These are phyloP conservation scores for Lasiodiplodia gonubiensis DNA, from an alignment of 2,329 filamentous ascomycete genomes.

Conservation along the genomic window DNA sequence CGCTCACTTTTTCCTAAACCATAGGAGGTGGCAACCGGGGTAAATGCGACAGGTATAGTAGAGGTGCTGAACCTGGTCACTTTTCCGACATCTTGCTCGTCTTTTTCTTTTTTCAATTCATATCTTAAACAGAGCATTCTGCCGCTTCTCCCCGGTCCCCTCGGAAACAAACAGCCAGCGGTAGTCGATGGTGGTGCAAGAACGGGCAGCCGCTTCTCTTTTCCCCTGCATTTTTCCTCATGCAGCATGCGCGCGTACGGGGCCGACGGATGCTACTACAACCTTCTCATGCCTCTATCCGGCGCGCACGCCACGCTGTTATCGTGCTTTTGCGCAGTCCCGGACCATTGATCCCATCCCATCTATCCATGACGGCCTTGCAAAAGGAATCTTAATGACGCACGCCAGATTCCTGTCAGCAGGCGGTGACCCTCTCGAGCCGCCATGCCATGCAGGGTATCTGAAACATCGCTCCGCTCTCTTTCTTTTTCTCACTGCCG, in stretches of 20 bases:
- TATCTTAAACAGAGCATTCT: neutral
- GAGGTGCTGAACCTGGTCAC: neutral
- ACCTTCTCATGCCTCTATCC: neutral
- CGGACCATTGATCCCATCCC: neutral
- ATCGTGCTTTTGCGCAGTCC: neutral
- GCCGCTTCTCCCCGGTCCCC: neutral
- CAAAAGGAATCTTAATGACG: neutral
- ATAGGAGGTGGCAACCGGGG: neutral
- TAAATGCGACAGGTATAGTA: constrained; percentile 1
- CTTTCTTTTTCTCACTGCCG: neutral
- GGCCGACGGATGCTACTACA: neutral
- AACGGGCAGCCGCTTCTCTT: constrained; percentile 2
- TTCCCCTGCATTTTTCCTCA: constrained; percentile 6
- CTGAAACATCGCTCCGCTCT: neutral
- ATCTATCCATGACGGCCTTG: neutral
- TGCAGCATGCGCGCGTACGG: neutral
- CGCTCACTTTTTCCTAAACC: neutral
- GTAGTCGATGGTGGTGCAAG: neutral
- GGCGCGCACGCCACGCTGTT: neutral
- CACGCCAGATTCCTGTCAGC: neutral
- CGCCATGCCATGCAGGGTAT: neutral
- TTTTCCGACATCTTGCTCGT: neutral
- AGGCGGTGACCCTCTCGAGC: neutral
- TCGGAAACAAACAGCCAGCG: neutral
- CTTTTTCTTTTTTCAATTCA: neutral